A percentile compares a stretch with the other conserved stretches of the same genome.
These are phyloP conservation scores for Acrasis kona DNA, from an alignment of 78 protist genomes.

Conservation along the genomic window DNA sequence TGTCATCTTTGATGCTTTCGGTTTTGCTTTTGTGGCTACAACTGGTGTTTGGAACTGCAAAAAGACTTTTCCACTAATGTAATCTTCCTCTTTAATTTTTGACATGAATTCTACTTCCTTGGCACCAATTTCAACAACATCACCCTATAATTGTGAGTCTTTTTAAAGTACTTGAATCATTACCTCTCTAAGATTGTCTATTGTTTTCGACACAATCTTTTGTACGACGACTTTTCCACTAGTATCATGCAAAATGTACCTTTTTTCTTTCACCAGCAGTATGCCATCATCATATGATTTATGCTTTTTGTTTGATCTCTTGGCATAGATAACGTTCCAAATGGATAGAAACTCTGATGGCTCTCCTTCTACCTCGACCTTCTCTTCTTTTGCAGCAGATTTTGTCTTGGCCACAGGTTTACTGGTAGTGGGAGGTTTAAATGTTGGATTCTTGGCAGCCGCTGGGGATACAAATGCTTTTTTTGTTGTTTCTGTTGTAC, in stretches of 20 bases:
- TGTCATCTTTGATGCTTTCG: too few species aligned
- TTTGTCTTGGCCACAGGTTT: neutral
- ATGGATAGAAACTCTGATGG: neutral
- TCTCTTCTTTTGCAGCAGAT: neutral
- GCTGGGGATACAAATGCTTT: too few species aligned
- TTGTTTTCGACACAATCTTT: neutral
- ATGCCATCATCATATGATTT: neutral
- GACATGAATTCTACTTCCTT: neutral
- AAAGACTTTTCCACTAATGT: neutral
- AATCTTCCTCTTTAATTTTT: neutral
- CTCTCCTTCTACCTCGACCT: neutral
- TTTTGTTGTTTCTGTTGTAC: too few species aligned
- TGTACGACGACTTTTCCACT: neutral
- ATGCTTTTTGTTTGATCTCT: neutral
- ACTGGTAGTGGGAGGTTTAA: neutral
- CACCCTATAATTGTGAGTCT: too few species aligned
- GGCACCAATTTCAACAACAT: neutral
- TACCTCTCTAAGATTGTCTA: neutral
- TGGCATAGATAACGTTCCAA: neutral
- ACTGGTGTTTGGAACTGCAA: neutral
- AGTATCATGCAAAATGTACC: neutral
- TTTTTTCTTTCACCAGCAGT: neutral
- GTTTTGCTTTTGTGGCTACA: neutral
- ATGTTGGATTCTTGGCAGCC: neutral
- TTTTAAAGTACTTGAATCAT: too few species aligned